These are phyloP conservation scores for Schizophyllum commune DNA, from an alignment of 1,284 basidiomycete species.

Conservation along the genomic window DNA sequence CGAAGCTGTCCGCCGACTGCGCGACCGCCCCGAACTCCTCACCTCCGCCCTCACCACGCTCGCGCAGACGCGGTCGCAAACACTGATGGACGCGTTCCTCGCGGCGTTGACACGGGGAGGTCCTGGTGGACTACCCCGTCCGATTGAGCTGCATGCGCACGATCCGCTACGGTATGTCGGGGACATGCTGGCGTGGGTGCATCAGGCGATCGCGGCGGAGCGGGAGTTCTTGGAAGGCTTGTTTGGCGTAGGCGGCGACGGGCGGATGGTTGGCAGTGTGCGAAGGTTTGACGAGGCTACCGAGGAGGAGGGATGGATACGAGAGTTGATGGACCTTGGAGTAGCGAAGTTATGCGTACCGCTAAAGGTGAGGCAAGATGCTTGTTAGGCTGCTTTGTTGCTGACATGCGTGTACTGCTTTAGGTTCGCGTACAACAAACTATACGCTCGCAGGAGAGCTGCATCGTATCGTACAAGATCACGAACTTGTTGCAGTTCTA, in stretches of 20 bases:
- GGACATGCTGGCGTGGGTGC: constrained; percentile 98
- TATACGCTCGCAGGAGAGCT: constrained; percentile 86
- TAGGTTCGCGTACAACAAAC: constrained; percentile 89
- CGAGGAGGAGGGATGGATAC: constrained; percentile 78
- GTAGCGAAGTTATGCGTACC: constrained; percentile 84
- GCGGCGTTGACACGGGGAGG: constrained; percentile 87
- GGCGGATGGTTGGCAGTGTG: constrained; percentile 73
- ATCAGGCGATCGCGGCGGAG: constrained; percentile 92
- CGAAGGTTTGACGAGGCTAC: constrained; percentile 43
- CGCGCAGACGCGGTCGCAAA: constrained; percentile 75
- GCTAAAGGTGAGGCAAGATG: constrained; percentile 50
- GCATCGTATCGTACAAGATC: constrained; percentile 86
- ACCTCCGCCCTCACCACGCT: constrained; percentile 69
- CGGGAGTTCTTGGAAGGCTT: constrained; percentile 86
- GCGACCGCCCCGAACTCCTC: constrained; percentile 71
- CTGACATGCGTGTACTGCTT: constrained; percentile 4
- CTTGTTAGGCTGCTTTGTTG: neutral
- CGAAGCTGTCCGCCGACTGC: constrained; percentile 69
- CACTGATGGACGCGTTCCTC: constrained; percentile 76
- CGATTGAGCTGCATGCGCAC: constrained; percentile 96
- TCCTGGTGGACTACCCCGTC: constrained; percentile 80
- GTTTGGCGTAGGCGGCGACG: constrained; percentile 62
- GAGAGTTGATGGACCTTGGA: constrained; percentile 75
- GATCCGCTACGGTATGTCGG: constrained; percentile 95
- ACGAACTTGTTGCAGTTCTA: constrained; percentile 95